Conservation (phyloP, 805 yeast species). For the Starmerella bombicola region DNA sequence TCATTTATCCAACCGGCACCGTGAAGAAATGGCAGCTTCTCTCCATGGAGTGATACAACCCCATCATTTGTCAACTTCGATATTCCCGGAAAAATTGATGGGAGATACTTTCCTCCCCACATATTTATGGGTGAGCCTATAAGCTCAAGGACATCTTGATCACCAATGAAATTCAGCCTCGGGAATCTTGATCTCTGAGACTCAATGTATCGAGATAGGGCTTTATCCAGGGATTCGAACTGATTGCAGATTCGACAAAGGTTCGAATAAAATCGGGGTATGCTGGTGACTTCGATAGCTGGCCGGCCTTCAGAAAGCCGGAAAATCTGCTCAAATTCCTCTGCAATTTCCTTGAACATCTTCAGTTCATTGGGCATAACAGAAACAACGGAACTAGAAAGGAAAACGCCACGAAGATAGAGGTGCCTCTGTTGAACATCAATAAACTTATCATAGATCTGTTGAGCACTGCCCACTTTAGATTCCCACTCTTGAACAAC, state of each 20-base stretch:
- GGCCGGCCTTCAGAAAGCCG: slow-evolving; percentile 24
- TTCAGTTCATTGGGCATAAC: slow-evolving; percentile 58
- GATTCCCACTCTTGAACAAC: slow-evolving; percentile 44
- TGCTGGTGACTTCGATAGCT: slow-evolving; percentile 43
- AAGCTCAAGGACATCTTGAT: slow-evolving; percentile 75
- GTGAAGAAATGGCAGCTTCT: slow-evolving; percentile 30
- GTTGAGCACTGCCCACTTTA: slow-evolving; percentile 39
- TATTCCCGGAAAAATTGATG: slow-evolving; percentile 9
- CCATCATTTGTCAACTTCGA: slow-evolving; percentile 14
- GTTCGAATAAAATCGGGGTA: slow-evolving; percentile 37
- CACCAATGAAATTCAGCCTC: slow-evolving; percentile 76
- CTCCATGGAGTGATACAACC: slow-evolving; percentile 56
- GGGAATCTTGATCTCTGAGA: slow-evolving; percentile 66
- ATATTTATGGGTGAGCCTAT: slow-evolving; percentile 46
- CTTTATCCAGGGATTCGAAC: slow-evolving; percentile 45
- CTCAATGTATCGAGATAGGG: slow-evolving; percentile 68
- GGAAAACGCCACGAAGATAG: slow-evolving; percentile 67
- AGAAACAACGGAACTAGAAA: slow-evolving; percentile 31
- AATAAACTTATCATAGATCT: slow-evolving; percentile 55
- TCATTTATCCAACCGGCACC: not conserved
- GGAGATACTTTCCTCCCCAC: slow-evolving; percentile 11
- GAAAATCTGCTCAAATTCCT: slow-evolving; percentile 38
- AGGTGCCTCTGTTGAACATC: slow-evolving; percentile 86
- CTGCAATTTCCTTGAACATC: slow-evolving; percentile 43
- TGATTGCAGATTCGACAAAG: slow-evolving; percentile 44